A percentile compares a stretch with the other conserved stretches of the same genome.
Evolutionary conservation across 2,329 filamentous ascomycete genomes (phyloP).

Genomic region (Pleurostoma richardsiae): DNA sequence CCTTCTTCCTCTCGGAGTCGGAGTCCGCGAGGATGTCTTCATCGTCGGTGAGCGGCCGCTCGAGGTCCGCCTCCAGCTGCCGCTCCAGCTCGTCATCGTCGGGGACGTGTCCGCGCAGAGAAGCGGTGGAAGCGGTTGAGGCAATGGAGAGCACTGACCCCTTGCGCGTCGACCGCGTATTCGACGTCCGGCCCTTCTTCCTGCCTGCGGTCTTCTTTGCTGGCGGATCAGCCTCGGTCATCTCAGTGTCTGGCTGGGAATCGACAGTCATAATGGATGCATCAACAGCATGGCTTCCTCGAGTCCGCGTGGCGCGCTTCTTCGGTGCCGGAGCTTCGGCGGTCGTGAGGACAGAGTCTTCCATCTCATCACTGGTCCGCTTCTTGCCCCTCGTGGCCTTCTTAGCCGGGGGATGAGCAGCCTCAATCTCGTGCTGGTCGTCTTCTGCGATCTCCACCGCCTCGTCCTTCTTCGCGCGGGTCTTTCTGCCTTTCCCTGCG

Average conservation of each 20-base stretch:
- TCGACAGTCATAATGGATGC: conserved; percentile 27
- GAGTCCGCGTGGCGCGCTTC: conserved; percentile 50
- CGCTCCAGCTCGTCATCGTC: conserved; percentile 63
- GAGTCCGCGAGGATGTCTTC: conserved; percentile 43
- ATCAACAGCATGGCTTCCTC: conserved; percentile 39
- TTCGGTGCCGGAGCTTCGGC: conserved; percentile 50
- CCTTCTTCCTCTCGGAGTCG: conserved; percentile 35
- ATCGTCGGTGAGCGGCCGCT: conserved; percentile 48
- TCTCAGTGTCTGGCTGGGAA: conserved; percentile 30
- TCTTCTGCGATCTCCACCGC: conserved; percentile 39
- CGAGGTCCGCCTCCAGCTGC: conserved; percentile 60
- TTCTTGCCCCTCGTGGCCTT: conserved; percentile 54
- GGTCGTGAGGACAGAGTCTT: conserved; percentile 36
- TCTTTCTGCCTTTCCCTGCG: conserved; percentile 39
- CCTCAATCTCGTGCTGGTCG: conserved; percentile 21
- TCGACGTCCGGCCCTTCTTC: conserved; percentile 42
- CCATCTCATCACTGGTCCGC: conserved; percentile 54
- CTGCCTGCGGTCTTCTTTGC: conserved; percentile 23
- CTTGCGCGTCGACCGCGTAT: conserved; percentile 36
- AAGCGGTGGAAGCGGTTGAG: conserved; percentile 37
- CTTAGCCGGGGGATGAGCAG: conserved; percentile 30
- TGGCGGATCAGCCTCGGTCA: conserved; percentile 27
- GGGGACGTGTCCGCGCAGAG: conserved; percentile 34
- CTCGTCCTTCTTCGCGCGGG: conserved; percentile 49
- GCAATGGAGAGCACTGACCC: conserved; percentile 38